A percentile compares a stretch with the other conserved stretches of the same genome.
Conservation (phyloP, 2,329 filamentous ascomycete species). For the Neofusicoccum sp. region DNA sequence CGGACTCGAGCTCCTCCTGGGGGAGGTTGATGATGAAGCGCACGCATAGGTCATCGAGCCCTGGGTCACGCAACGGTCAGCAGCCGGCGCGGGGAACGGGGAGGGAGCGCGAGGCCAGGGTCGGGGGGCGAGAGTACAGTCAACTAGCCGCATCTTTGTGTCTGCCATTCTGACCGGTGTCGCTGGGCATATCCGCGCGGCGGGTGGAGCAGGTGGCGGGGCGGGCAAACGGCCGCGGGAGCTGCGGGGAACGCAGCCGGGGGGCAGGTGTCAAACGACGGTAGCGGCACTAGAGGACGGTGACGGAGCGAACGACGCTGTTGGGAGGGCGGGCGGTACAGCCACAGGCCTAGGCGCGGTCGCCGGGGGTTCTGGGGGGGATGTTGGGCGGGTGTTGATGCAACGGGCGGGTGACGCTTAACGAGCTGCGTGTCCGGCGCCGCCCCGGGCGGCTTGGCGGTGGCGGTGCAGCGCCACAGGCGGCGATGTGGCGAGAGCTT, state of each 20-base stretch:
- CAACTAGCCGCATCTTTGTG: conserved; percentile 81
- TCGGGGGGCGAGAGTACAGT: too few relatives aligned
- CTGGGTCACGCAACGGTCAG: conserved; percentile 43
- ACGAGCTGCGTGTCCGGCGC: conserved; percentile 6
- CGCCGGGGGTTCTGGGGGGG: conserved; percentile 2
- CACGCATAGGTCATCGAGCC: conserved; percentile 96
- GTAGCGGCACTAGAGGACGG: background rate
- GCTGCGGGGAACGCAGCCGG: conserved; percentile 21
- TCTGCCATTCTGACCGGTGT: conserved; percentile 66
- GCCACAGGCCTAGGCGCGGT: conserved; percentile 7
- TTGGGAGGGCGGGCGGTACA: conserved; percentile 15
- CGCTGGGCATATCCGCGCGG: conserved; percentile 58
- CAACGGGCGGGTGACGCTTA: background rate
- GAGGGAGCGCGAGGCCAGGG: conserved; percentile 21
- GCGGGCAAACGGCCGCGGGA: conserved; percentile 30
- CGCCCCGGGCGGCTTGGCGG: background rate
- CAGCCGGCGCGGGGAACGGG: background rate
- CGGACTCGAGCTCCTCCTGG: conserved; percentile 81
- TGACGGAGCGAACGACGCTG: background rate
- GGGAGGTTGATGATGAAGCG: conserved; percentile 98
- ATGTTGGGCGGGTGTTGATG: background rate
- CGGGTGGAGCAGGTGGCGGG: background rate
- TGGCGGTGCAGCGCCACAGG: conserved; percentile 3
- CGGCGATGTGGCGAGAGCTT: background rate
- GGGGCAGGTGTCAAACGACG: background rate